Conservation (phyloP, 805 yeast genomes). For the Torulaspora maleeae region DNA sequence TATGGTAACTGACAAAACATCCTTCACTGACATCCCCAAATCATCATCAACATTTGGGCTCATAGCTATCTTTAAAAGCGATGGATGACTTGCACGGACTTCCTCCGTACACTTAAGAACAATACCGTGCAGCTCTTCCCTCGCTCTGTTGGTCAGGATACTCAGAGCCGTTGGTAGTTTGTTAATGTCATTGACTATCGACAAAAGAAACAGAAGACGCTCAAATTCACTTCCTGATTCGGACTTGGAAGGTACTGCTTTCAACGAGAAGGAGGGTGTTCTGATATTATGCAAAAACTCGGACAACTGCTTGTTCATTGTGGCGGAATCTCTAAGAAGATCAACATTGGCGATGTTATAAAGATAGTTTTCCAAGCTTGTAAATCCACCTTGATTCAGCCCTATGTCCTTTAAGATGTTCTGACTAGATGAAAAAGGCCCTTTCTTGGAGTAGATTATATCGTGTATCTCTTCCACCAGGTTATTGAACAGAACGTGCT, state of each 20-base stretch:
- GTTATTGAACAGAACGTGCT: constrained; percentile 59
- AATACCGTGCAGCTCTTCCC: constrained; percentile 59
- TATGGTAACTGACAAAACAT: constrained; percentile 50
- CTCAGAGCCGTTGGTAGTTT: constrained; percentile 56
- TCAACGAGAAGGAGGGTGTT: constrained; percentile 1
- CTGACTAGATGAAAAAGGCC: constrained; percentile 14
- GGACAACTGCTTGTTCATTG: constrained; percentile 36
- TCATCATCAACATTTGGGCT: constrained; percentile 19
- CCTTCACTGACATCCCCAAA: constrained; percentile 41
- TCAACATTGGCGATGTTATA: constrained; percentile 56
- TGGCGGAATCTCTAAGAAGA: constrained; percentile 45
- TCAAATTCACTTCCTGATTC: constrained; percentile 33
- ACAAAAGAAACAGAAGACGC: constrained; percentile 44
- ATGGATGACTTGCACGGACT: constrained; percentile 52
- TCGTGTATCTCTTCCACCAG: constrained; percentile 72
- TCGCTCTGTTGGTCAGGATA: constrained; percentile 49
- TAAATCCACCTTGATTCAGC: constrained; percentile 29
- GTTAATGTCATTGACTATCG: constrained; percentile 56
- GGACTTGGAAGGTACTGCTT: constrained; percentile 12
- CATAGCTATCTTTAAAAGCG: constrained; percentile 33
- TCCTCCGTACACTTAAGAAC: constrained; percentile 62
- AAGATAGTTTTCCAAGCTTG: constrained; percentile 50
- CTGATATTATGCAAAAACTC: constrained; percentile 31
- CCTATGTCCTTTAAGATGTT: constrained; percentile 25
- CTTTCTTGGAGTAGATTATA: constrained; percentile 56